Conservation (phyloP, 225 moss, liverwort and hornwort species). For the Marchantia paleacea region DNA sequence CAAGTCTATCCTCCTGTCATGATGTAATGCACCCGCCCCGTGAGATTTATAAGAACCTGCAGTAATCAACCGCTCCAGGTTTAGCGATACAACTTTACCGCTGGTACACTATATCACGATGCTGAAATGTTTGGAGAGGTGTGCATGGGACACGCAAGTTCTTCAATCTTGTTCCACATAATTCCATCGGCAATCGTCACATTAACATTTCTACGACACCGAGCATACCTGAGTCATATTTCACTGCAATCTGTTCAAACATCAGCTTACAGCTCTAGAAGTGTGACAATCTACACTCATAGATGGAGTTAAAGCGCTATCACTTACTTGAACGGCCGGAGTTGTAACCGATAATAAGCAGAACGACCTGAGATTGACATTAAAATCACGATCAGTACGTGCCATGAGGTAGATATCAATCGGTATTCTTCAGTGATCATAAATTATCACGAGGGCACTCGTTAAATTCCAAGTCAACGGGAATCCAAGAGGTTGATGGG, state of each 20-base stretch:
- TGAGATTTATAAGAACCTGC: conserved; percentile 9
- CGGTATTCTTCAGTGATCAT: too few relatives aligned
- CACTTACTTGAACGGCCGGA: conserved; percentile 13
- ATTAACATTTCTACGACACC: background rate
- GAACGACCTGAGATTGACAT: conserved; percentile 4
- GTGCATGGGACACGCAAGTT: background rate
- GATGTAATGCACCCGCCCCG: background rate
- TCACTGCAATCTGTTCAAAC: background rate
- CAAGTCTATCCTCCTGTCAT: conserved; percentile 3
- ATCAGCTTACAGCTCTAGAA: background rate
- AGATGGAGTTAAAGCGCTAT: background rate
- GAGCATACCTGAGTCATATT: too few relatives aligned
- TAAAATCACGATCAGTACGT: too few relatives aligned
- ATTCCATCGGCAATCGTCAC: background rate
- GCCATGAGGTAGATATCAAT: too few relatives aligned
- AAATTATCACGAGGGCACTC: too few relatives aligned
- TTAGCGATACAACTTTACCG: too few relatives aligned
- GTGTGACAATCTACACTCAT: too few relatives aligned
- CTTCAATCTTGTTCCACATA: background rate
- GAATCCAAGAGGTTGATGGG: too few relatives aligned
- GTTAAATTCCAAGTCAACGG: too few relatives aligned
- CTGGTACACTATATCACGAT: too few relatives aligned
- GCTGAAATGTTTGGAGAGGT: background rate
- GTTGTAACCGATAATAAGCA: conserved; percentile 10
- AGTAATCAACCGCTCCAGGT: background rate